Percentiles rank a stretch among this genome's conserved stretches.
Evolutionary conservation across 75 land plant genomes (phyloP).

Genomic region (Isoetes taiwanensis): DNA sequence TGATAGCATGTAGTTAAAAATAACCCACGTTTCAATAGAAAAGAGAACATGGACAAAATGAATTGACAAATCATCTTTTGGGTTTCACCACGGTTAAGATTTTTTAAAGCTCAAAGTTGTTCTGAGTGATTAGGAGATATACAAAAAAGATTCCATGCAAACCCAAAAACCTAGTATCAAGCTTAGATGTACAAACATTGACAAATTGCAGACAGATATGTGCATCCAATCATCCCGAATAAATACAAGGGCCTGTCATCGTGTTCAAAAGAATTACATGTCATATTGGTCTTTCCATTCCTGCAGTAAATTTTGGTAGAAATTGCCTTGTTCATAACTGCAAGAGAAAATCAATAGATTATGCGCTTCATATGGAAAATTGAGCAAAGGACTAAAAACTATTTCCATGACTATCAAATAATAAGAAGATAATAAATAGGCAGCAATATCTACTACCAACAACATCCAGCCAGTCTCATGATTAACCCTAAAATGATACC

Average conservation of each 20-base stretch:
- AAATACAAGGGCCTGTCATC: background rate
- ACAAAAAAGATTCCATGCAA: background rate
- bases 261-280: constrained; percentile 13
- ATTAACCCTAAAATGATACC: too few relatives aligned
- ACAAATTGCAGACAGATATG: background rate
- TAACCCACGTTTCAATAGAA: background rate
- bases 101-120: too few relatives aligned
- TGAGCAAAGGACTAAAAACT: too few relatives aligned
- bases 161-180: background rate
- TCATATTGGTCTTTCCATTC: constrained; percentile 21
- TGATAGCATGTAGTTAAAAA: background rate
- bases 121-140: too few relatives aligned
- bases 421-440: too few relatives aligned
- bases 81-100: too few relatives aligned
- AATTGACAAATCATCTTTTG: background rate
- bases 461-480: too few relatives aligned
- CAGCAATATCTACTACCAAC: constrained; percentile 4
- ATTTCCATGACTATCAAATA: too few relatives aligned
- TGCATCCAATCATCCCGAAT: background rate
- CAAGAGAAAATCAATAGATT: background rate
- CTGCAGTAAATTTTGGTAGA: constrained; percentile 9
- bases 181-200: background rate
- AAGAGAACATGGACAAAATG: background rate
- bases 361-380: too few relatives aligned
- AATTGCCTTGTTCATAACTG: constrained; percentile 21